Evolutionary conservation across 176 grass and related monocot species (phyloP), one percentile per base, ranked within the genome.

Genomic region (Avena insularis): DNA sequence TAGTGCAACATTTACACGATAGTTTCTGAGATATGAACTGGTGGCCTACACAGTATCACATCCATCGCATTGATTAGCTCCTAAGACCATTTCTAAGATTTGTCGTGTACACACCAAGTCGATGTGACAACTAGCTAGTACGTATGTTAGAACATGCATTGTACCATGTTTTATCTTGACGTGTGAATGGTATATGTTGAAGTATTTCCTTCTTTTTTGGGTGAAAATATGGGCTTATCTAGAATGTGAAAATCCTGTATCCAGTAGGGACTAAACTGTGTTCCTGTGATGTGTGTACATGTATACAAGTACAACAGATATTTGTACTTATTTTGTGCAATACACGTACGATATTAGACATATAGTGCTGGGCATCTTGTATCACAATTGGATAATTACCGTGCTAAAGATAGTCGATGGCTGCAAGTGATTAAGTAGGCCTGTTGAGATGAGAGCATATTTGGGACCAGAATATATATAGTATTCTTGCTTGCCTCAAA

Each of bases 211-310:
- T 54, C 48, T 11, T 36, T 64, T 77, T 46, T 46, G 6, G 31
- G 14, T 76, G 45, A 36, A 77, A 53, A 64, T 62, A 35, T 36
- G 25, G 9, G 6, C 47, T 53, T 16, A 48, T 36, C 57, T 35
- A 85, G 45, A 46, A 70, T 80, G 64, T 33, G 16, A 71, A 83
- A 55, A 56, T 81, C 14, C 19, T 40, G 48, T 86, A 15, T 72
- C 17, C 23, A 21, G 38, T 35, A 51, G 71, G 19, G 9, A 51
- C 5, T 40, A 57, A 69, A 46, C 16, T 79, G 76, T 50, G 12
- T 71, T 58, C 27, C 5, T n/a, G 19, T 55, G 48, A 63, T 53
- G 55, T 81, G 19, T 60, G 4, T 4, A 60, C 12, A 12, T 80
- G 40, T 79, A 47, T 48, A 4, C 51, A 60, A 49, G 8, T 49